Evolutionary conservation across 2,329 filamentous ascomycete genomes (phyloP).

Genomic region (Nemania sp.): DNA sequence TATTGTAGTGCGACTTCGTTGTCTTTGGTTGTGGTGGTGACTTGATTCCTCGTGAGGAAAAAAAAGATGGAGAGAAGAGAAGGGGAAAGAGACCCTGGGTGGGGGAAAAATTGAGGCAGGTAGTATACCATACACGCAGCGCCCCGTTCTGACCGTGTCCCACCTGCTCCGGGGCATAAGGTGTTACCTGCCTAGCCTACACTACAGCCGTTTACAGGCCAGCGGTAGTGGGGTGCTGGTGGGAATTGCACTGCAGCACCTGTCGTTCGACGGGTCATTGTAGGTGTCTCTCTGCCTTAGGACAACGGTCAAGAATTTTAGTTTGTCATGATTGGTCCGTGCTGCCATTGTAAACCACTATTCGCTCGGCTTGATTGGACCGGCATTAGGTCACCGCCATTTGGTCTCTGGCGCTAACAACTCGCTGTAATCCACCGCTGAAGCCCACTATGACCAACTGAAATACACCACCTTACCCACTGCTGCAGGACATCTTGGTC

Average conservation of each 20-base stretch:
- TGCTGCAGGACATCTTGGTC: constrained; percentile 9
- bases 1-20: constrained; percentile 66
- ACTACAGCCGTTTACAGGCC: background rate
- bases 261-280: too few species aligned
- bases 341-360: background rate
- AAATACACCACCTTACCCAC: constrained; percentile 21
- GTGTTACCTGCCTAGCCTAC: background rate
- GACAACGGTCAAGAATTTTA: constrained; percentile 14
- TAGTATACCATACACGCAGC: too few species aligned
- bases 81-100: constrained; percentile 22
- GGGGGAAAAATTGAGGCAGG: constrained; percentile 35
- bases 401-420: constrained; percentile 24
- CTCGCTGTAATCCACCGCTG: constrained; percentile 20
- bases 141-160: too few species aligned
- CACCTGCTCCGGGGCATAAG: constrained; percentile 8
- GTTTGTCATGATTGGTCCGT: constrained; percentile 34
- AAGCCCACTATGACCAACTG: constrained; percentile 23
- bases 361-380: constrained; percentile 22
- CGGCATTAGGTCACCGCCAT: constrained; percentile 35
- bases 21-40: constrained; percentile 52
- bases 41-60: constrained; percentile 42
- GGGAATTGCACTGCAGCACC: too few species aligned
- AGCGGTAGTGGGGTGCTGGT: background rate
- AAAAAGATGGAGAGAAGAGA: constrained; percentile 39
- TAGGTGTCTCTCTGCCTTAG: too few species aligned